A percentile compares a stretch with the other conserved stretches of the same genome.
These are phyloP conservation scores for Miscanthus lutarioriparius DNA, from an alignment of 176 grass and related monocot species.

Conservation along the genomic window DNA sequence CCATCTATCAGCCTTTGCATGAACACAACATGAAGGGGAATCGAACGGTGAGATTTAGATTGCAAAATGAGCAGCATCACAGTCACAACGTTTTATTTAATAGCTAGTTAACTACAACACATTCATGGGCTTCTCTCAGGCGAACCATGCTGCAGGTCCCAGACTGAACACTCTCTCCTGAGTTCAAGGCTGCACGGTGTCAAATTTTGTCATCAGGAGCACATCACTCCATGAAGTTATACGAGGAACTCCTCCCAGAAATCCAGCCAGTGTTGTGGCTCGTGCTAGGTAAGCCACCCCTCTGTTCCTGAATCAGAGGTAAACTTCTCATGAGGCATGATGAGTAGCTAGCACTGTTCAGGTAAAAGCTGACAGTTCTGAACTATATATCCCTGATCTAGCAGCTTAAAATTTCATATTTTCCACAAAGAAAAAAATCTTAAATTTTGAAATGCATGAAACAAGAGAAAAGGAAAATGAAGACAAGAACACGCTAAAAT, in stretches of 20 bases:
- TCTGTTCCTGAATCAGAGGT: constrained; percentile 49
- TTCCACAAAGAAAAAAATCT: not conserved
- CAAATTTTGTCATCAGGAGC: constrained; percentile 2
- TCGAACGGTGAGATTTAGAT: not conserved
- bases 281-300: constrained; percentile 41
- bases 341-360: not conserved
- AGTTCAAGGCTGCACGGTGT: not conserved
- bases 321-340: not conserved
- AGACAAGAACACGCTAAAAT: not conserved
- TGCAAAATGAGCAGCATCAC: constrained; percentile 19
- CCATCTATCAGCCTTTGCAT: not conserved
- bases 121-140: not conserved
- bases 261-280: constrained; percentile 44
- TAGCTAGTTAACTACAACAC: constrained; percentile 36
- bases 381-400: not conserved
- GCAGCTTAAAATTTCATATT: not conserved
- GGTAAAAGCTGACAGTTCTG: not conserved
- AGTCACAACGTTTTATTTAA: constrained; percentile 33
- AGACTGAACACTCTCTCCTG: constrained; percentile 9
- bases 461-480: not conserved
- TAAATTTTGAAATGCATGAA: not conserved
- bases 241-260: constrained; percentile 44
- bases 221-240: constrained; percentile 53
- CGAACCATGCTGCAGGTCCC: not conserved
- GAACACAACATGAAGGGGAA: not conserved